Percentiles rank a stretch among this genome's conserved stretches.
Evolutionary conservation across 2,329 filamentous ascomycete species (phyloP).

Genomic region (Tolypocladium nubicola): DNA sequence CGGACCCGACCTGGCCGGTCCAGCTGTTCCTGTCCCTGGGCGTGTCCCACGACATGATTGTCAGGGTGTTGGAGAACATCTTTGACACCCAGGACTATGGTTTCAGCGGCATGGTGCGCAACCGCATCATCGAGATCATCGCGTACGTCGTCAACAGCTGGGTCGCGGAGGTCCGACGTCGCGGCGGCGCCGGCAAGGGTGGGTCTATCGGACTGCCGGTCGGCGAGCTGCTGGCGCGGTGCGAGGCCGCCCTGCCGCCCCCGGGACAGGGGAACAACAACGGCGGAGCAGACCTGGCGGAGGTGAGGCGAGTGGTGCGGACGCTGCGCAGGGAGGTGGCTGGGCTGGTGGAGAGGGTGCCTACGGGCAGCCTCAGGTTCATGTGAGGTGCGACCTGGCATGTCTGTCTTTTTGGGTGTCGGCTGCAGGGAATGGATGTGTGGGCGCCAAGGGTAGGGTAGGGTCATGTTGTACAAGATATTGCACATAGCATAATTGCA

Average conservation of each 20-base stretch:
- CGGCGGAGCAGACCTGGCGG: slow-evolving; percentile 33
- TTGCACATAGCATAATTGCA: slow-evolving; percentile 4
- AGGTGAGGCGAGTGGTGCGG: slow-evolving; percentile 31
- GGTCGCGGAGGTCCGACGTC: slow-evolving; percentile 37
- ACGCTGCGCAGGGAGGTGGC: slow-evolving; percentile 33
- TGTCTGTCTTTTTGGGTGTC: background rate
- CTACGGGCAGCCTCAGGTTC: slow-evolving; percentile 33
- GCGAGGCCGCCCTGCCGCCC: slow-evolving; percentile 33
- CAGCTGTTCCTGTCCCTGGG: slow-evolving; percentile 44
- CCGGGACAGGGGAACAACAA: slow-evolving; percentile 29
- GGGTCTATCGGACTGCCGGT: slow-evolving; percentile 32
- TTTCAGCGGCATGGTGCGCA: slow-evolving; percentile 40
- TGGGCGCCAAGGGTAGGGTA: slow-evolving; percentile 2
- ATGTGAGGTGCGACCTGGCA: slow-evolving; percentile 18
- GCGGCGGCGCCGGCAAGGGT: slow-evolving; percentile 29
- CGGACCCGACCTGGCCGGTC: slow-evolving; percentile 46
- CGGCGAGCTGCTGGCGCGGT: slow-evolving; percentile 37
- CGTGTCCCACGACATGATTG: slow-evolving; percentile 45
- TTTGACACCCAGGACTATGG: slow-evolving; percentile 50
- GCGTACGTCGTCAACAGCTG: slow-evolving; percentile 36
- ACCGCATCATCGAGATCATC: slow-evolving; percentile 45
- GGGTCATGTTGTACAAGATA: slow-evolving; percentile 2
- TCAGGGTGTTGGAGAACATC: slow-evolving; percentile 44
- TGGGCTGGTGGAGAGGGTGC: slow-evolving; percentile 30
- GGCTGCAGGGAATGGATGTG: background rate